These are phyloP conservation scores for Xylaria sp. DNA, from an alignment of 2,329 filamentous ascomycete species.

Conservation along the genomic window DNA sequence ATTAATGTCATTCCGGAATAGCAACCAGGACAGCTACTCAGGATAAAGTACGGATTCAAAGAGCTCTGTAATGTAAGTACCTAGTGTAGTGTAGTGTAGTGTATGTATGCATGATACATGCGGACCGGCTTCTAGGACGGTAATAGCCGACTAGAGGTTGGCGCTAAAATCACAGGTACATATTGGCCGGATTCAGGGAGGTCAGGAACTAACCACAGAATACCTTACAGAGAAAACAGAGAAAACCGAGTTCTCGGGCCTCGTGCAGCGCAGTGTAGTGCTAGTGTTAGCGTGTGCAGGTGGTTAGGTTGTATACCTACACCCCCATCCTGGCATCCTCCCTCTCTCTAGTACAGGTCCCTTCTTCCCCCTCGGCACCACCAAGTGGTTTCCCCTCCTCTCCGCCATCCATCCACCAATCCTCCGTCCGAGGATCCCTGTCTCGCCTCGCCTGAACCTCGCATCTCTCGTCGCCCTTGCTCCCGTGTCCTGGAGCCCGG, in stretches of 20 bases:
- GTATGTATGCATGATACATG: conserved; percentile 5
- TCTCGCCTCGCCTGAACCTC: conserved; percentile 36
- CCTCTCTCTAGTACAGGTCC: neutral
- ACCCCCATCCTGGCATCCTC: neutral
- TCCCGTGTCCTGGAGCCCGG: conserved; percentile 39
- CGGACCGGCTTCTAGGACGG: conserved; percentile 7
- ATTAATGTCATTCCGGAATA: neutral
- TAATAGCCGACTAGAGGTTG: conserved; percentile 28
- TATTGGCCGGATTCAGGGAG: conserved; percentile 12
- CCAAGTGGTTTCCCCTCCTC: conserved; percentile 16
- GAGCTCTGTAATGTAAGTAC: neutral
- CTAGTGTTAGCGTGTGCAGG: conserved; percentile 6
- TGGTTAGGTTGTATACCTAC: conserved; percentile 22
- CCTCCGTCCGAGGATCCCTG: conserved; percentile 32
- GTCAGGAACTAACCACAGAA: conserved; percentile 12
- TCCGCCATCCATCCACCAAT: conserved; percentile 26
- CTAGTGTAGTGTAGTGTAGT: too few relatives aligned
- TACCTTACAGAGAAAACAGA: neutral
- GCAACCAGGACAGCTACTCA: conserved; percentile 6
- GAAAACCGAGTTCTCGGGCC: conserved; percentile 51
- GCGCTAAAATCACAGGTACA: conserved; percentile 13
- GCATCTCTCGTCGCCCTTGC: conserved; percentile 26
- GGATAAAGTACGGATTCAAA: neutral
- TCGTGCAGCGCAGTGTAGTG: conserved; percentile 36
- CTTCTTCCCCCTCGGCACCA: conserved; percentile 36